phyloP scores from a whole-genome alignment of 345 rosid species.

The Eucalyptus marginata region DNA sequence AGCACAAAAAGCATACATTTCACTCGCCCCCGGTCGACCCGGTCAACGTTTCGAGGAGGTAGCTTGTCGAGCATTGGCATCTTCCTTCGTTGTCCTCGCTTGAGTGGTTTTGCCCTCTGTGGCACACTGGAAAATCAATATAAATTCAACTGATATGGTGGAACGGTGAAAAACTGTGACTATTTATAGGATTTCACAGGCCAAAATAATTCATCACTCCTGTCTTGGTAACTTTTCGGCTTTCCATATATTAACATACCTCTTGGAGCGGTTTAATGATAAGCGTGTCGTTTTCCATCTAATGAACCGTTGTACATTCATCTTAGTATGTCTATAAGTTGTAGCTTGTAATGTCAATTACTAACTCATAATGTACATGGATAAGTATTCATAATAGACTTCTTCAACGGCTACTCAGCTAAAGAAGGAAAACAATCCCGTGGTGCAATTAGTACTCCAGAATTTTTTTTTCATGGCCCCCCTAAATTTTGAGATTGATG shows the following conservation, averaged over 20 bases:
- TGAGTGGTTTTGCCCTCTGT: not conserved
- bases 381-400: not conserved
- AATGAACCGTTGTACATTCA: not conserved
- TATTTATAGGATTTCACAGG: not conserved
- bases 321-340: not conserved
- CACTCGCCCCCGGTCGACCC: constrained; percentile 39
- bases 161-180: not conserved
- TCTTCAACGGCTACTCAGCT: not conserved
- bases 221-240: not conserved
- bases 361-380: not conserved
- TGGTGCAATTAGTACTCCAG: not conserved
- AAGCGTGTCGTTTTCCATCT: not conserved
- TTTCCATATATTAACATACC: not conserved
- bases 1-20: constrained; percentile 27
- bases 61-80: constrained; percentile 22
- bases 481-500: too few species aligned
- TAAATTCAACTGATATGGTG: not conserved
- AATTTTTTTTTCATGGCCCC: too few species aligned
- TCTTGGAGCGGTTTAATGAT: not conserved
- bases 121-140: not conserved
- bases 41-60: constrained; percentile 40
- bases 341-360: not conserved
- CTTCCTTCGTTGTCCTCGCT: not conserved
- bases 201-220: not conserved
- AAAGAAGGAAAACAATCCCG: not conserved